Percentiles rank a stretch among this genome's conserved stretches.
Evolutionary conservation across 331 rosid species (phyloP).

Genomic region (Stylosanthes scabra): DNA sequence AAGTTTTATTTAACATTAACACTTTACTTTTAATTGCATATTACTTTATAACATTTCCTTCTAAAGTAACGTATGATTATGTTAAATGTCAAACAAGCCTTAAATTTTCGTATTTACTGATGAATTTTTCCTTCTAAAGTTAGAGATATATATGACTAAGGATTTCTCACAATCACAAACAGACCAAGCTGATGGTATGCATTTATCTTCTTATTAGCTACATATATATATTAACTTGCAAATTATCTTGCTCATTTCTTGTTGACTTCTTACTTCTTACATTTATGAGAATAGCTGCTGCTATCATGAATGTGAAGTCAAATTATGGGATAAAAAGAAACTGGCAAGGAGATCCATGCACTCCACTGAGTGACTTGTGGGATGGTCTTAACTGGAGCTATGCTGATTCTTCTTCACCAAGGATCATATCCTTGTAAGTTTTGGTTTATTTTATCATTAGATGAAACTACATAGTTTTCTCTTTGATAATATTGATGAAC

Average conservation of each 20-base stretch:
- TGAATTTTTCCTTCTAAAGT: no score
- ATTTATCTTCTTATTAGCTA: neutral
- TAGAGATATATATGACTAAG: conserved; percentile 47
- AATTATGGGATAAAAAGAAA: conserved; percentile 49
- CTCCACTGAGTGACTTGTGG: conserved; percentile 51
- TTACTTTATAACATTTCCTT: conserved; percentile 8
- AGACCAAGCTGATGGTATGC: conserved; percentile 57
- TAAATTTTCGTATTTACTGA: no score
- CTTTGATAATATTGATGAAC: conserved; percentile 10
- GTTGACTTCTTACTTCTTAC: neutral
- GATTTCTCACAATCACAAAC: conserved; percentile 49
- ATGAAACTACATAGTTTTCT: neutral
- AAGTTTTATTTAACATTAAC: no score
- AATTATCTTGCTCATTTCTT: neutral
- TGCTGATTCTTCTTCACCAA: conserved; percentile 36
- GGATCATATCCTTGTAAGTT: conserved; percentile 52
- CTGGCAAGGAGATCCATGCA: conserved; percentile 83
- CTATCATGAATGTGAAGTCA: conserved; percentile 52
- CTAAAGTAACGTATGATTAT: conserved; percentile 4
- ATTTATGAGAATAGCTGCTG: conserved; percentile 43
- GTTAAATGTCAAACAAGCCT: neutral
- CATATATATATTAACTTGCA: conserved; percentile 1
- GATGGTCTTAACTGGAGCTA: conserved; percentile 59
- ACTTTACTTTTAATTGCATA: conserved; percentile 16
- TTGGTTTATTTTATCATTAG: neutral